Evolutionary conservation across 148 eudicot species (phyloP), one percentile per base, ranked within the genome.

Genomic region (Cornus florida): DNA sequence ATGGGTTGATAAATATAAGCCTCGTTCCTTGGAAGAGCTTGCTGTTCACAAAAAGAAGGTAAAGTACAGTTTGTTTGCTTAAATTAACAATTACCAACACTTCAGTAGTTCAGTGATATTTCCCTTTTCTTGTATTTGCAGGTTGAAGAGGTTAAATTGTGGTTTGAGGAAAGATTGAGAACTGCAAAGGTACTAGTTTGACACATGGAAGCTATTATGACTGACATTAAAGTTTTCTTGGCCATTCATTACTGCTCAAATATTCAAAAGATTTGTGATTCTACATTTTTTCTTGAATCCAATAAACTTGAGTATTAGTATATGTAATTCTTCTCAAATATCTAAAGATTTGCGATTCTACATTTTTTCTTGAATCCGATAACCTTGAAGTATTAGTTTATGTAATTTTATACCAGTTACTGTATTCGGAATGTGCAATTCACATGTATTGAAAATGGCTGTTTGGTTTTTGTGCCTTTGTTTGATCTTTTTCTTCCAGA

Each of bases 41-140:
- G 92, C 92, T 46, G 97, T 96, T 83, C 93, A 96, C 75, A 96
- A 92, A 82, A 96, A 93, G 92, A 96, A 96, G 97, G 99, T 96
- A 81, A 71, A 35, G 38, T 35, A 35, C 4, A 71, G 8, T 28
- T 13, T 62, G 70, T 67, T 11, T 81, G 33, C 23, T 31, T 80
- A 10, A 38, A 38, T 46, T 79, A 19, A 59, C 70, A 48, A 31
- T 28, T 38, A 68, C 28, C 28, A 28, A 28, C 28, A 28, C 28
- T 81, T 74, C 5, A 46, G 24, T 72, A 57, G n/a, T 74, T 22
- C 67, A 46, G 60, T 80, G 69, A 24, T 22, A 66, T 69, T 72
- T 41, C 71, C 3, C 39, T 48, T 35, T 71, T 13, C 72, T 75
- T 84, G 67, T 24, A 60, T 72, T 77, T 83, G 80, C 90, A 96